Evolutionary conservation across 495 filamentous ascomycete species (phyloP), one percentile per base, ranked within the genome.

Genomic region (Geoglossum glabrum): DNA sequence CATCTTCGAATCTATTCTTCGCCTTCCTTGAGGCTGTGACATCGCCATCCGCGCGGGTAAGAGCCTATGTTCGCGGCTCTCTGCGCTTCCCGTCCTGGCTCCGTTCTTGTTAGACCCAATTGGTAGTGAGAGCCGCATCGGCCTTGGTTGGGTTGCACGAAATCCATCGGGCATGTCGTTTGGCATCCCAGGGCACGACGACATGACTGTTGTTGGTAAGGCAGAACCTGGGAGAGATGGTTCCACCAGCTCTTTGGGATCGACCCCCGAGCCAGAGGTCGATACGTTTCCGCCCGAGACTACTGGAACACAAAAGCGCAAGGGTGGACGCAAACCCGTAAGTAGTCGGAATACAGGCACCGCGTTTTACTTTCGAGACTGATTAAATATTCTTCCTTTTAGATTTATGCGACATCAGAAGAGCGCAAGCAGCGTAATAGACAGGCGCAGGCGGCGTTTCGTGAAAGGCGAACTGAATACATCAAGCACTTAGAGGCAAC

Each of bases 401-500:
- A 93, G 89, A 95, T 96, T 52, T 98, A 98, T 75, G 92, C 92
- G 23, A 98, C 92, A 30, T 96, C 92, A 10, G 92, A 98, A 70
- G 93, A 97, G 71, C 79, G 92, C 65, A 97, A 98, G 73, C 92
- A 96, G 72, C 81, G 93, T 62, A 98, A 98, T 66, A 79, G 92
- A 61, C 93, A 97, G 71, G 92, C 92, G 30, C 92, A 98, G 69
- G 92, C 92, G 49, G 92, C 92, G 30, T 98, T 98, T 66, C 83
- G 92, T 50, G 92, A 98, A 69, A 82, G 92, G 60, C 82, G 92
- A 61, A 97, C 93, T 28, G 92, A 98, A 73, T 98, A 98, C 68
- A 98, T 98, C 74, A 96, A 96, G 72, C 93, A 98, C 69, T 79
- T 98, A 11, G 92, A 98, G 70, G 86, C 87, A 56, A 95, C 89